Percentiles rank a stretch among this genome's conserved stretches.
phyloP scores from a whole-genome alignment of 768 basidiomycete genomes.

The Suillus clintonianus region DNA sequence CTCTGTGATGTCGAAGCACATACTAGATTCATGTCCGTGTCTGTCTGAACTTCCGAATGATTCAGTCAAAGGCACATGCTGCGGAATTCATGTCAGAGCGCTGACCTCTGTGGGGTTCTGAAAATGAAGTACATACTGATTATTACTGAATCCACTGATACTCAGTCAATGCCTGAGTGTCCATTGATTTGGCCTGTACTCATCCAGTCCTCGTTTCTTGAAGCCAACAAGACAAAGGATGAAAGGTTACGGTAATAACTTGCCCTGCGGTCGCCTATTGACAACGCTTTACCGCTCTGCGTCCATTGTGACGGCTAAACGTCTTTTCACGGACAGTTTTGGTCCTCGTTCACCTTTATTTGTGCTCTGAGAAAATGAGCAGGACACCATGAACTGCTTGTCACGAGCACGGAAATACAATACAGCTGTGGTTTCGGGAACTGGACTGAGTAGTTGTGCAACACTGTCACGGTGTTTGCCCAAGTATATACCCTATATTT shows the following conservation, averaged over 20 bases:
- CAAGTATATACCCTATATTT: too few species aligned
- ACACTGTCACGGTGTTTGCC: too few species aligned
- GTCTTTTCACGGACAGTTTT: background rate
- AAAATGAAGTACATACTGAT: background rate
- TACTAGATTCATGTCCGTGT: background rate
- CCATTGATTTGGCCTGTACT: background rate
- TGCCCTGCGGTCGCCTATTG: background rate
- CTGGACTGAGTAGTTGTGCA: too few species aligned
- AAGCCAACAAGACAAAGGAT: background rate
- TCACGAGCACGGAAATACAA: too few species aligned
- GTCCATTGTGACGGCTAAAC: background rate
- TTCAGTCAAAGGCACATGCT: background rate
- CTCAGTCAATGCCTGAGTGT: background rate
- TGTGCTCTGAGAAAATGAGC: too few species aligned
- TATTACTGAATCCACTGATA: background rate
- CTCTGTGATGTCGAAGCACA: background rate
- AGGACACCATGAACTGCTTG: too few species aligned
- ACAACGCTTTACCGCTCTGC: background rate
- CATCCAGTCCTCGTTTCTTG: background rate
- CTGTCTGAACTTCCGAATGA: background rate
- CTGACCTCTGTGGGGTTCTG: background rate
- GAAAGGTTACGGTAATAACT: background rate
- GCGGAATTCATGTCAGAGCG: background rate
- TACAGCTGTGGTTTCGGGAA: too few species aligned
- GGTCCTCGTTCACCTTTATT: constrained; percentile 1